Conservation (phyloP, 306 rosid species). For the Macrotyloma uniflorum region DNA sequence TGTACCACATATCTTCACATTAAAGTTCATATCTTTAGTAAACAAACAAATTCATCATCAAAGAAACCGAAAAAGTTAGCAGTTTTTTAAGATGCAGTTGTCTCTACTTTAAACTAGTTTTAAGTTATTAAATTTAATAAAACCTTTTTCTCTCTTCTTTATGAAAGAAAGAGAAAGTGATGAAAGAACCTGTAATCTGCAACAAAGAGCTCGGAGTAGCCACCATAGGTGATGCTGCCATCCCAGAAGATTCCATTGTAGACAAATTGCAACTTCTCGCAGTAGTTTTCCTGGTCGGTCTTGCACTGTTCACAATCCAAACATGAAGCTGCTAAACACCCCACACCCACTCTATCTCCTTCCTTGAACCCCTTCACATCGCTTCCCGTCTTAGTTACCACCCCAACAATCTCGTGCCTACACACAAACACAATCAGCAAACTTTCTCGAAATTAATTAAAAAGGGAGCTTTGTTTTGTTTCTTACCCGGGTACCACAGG, state of each 20-base stretch:
- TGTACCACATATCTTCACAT: slow-evolving; percentile 69
- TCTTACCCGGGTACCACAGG: slow-evolving; percentile 77
- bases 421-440: not conserved
- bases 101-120: too few relatives aligned
- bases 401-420: slow-evolving; percentile 76
- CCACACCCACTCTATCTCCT: slow-evolving; percentile 80
- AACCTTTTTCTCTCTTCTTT: too few relatives aligned
- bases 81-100: too few relatives aligned
- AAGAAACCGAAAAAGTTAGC: too few relatives aligned
- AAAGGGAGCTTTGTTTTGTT: too few relatives aligned
- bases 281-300: slow-evolving; percentile 61
- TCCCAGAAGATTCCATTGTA: slow-evolving; percentile 86
- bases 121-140: too few relatives aligned
- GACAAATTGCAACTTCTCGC: slow-evolving; percentile 47
- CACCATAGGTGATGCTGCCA: slow-evolving; percentile 82
- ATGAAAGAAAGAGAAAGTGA: too few relatives aligned
- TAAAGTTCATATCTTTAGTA: not conserved
- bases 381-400: slow-evolving; percentile 66
- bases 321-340: slow-evolving; percentile 73
- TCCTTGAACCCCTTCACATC: slow-evolving; percentile 59
- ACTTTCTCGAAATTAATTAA: not conserved
- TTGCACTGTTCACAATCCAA: slow-evolving; percentile 66
- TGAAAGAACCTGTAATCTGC: slow-evolving; percentile 62
- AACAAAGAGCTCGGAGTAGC: slow-evolving; percentile 66
- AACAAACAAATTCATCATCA: too few relatives aligned